Evolutionary conservation across 2,329 filamentous ascomycete species (phyloP).

Genomic region (Elsinoe fawcettii): DNA sequence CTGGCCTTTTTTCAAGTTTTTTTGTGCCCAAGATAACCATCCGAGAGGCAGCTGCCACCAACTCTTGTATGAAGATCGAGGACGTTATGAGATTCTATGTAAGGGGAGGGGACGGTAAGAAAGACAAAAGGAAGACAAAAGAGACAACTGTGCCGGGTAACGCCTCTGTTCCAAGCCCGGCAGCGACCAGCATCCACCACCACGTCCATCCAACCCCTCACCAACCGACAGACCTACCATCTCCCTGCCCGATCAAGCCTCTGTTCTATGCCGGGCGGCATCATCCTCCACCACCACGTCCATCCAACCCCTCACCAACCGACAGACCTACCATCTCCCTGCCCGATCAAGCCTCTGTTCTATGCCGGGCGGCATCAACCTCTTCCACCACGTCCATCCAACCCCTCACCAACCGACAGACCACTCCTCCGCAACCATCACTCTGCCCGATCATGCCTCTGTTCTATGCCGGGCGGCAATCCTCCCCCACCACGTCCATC

Average conservation of each 20-base stretch:
- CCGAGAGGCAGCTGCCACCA: conserved; percentile 6
- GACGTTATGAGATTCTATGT: conserved; percentile 1
- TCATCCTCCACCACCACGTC: conserved; percentile 4
- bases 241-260: background rate
- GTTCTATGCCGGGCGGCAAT: conserved; percentile 4
- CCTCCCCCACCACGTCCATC: background rate
- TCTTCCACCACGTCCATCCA: background rate
- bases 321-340: background rate
- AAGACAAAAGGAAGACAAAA: conserved; percentile 5
- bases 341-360: conserved; percentile 1
- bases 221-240: too few relatives aligned
- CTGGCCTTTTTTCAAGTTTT: conserved; percentile 9
- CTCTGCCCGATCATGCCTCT: background rate
- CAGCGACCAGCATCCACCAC: background rate
- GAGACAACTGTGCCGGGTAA: background rate
- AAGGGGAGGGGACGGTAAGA: background rate
- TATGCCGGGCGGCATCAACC: background rate
- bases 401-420: background rate
- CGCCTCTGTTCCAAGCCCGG: conserved; percentile 6
- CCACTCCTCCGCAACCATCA: background rate
- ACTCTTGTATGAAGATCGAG: background rate
- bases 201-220: too few relatives aligned
- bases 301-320: background rate
- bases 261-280: background rate
- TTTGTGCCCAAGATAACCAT: background rate